Evolutionary conservation across 441 rosid genomes (phyloP), one percentile per base, ranked within the genome.

Genomic region (Biscutella laevigata): DNA sequence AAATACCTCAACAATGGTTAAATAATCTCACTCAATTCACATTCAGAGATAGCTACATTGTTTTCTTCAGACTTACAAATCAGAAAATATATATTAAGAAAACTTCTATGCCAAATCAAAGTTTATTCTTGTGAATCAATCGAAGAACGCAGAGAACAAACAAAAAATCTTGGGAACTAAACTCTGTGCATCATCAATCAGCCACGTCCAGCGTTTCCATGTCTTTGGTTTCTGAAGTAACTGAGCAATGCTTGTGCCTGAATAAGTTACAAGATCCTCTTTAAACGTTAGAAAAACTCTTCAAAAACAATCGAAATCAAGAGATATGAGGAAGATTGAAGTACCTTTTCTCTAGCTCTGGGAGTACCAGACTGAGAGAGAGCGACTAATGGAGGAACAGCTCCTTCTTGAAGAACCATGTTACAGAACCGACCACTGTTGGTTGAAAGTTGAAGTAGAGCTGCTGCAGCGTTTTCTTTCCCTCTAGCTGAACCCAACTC

Each of bases 401-500:
- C 98, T 14, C 98, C 96, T 76, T 91, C 98, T 67, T 83, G 98
- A 16, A 91, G 94, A 64, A 88, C 95, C 73, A 54, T 74, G 67
- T 72, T 80, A 54, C 94, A 85, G 74, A 80, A 77, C 68, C 86
- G 74, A 61, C 36, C 66, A 62, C 86, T 85, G 41, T 57, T 80
- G 0, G 86, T 78, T 57, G 89, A 85, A 26, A 91, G 86, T 48
- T 91, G 98, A 64, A 80, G 75, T 50, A 91, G 95, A 50, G 98
- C 96, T 11, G 98, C 98, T 0, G 96, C 98, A 0, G 96, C 95
- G 68, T 88, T 85, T 59, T 91, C 98, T 76, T 85, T 91, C 37
- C 95, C 98, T 73, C 96, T 85, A 7, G 83, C 79, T 28, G 98
- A 91, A 44, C 96, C 98, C 74, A 91, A 67, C 70, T 91, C 98